These are phyloP conservation scores for Solanum medicagineum DNA, from an alignment of 257 asterid species.

Conservation along the genomic window DNA sequence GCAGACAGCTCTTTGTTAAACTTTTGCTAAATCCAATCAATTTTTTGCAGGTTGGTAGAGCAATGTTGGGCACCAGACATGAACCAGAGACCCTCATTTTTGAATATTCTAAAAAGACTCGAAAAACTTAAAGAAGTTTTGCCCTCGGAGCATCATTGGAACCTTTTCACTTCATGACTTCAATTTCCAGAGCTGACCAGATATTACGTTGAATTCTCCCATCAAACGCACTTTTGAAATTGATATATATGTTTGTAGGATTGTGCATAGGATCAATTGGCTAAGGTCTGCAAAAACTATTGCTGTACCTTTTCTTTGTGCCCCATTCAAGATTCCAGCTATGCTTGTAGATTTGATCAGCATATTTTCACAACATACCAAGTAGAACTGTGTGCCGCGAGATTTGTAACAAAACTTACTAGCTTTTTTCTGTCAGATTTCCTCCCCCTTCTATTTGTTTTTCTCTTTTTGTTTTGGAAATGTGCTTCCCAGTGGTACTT, in stretches of 20 bases:
- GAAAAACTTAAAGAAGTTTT: slow-evolving; percentile 49
- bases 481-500: neutral
- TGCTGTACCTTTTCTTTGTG: neutral
- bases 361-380: neutral
- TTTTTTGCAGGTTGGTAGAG: slow-evolving; percentile 41
- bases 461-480: neutral
- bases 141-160: slow-evolving; percentile 60
- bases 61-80: slow-evolving; percentile 83
- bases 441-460: neutral
- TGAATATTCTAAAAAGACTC: slow-evolving; percentile 70
- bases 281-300: neutral
- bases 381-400: neutral
- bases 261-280: slow-evolving; percentile 11
- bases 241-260: neutral
- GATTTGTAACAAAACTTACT: neutral
- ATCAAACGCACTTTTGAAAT: neutral
- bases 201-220: neutral
- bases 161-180: slow-evolving; percentile 36
- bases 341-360: neutral
- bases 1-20: neutral
- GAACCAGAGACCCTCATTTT: slow-evolving; percentile 73
- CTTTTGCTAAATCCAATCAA: neutral
- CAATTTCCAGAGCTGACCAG: neutral
- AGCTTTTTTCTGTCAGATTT: neutral
- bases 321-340: neutral